Evolutionary conservation across 192 early-diverging fungal species (phyloP).

Genomic region (Podila epigama): DNA sequence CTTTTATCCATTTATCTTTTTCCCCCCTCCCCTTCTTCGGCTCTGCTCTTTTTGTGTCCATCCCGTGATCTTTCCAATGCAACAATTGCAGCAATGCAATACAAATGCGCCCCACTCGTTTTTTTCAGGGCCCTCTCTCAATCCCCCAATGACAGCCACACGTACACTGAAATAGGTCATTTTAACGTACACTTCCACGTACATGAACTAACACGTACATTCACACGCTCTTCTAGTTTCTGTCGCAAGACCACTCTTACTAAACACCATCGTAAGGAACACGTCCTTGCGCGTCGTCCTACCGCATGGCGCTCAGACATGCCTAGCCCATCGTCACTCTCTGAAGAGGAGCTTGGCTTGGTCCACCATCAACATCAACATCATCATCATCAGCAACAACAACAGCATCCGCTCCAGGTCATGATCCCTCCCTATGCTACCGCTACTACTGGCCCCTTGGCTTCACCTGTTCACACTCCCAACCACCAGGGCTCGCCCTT

Average conservation of each 20-base stretch:
- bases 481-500: constrained; percentile 31
- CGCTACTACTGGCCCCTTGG: constrained; percentile 6
- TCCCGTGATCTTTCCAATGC: too few relatives aligned
- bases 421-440: constrained; percentile 24
- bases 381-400: background rate
- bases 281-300: constrained; percentile 35
- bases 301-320: constrained; percentile 26
- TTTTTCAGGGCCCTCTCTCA: too few relatives aligned
- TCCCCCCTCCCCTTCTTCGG: too few relatives aligned
- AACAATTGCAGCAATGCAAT: too few relatives aligned
- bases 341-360: constrained; percentile 9
- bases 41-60: too few relatives aligned
- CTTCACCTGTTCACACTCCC: constrained; percentile 43
- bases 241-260: constrained; percentile 63
- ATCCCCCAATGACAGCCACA: too few relatives aligned
- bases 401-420: constrained; percentile 22
- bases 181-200: background rate
- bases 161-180: too few relatives aligned
- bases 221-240: constrained; percentile 35
- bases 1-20: too few relatives aligned
- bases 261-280: constrained; percentile 55
- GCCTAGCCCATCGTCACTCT: background rate
- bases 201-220: background rate
- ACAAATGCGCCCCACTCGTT: too few relatives aligned
- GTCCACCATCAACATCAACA: constrained; percentile 2